A percentile compares a stretch with the other conserved stretches of the same genome.
Evolutionary conservation across 2,329 filamentous ascomycete species (phyloP).

Genomic region (Chaetomium globosum): DNA sequence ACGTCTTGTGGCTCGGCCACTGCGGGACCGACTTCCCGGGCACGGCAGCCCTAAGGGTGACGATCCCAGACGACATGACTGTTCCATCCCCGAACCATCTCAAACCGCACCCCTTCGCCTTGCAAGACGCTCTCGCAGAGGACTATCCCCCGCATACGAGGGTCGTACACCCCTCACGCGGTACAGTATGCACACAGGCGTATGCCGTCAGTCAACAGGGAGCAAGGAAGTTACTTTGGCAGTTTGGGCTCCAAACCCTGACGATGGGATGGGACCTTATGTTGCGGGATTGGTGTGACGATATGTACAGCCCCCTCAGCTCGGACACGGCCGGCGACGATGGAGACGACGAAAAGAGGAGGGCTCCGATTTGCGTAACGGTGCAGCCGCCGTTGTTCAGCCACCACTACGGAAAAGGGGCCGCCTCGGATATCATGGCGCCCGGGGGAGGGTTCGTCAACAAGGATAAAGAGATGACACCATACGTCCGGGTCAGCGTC

Average conservation of each 20-base stretch:
- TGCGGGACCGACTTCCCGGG: slow-evolving; percentile 47
- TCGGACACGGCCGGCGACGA: not conserved
- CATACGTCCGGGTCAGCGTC: slow-evolving; percentile 39
- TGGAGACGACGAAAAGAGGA: not conserved
- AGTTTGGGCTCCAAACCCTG: slow-evolving; percentile 47
- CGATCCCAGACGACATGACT: slow-evolving; percentile 41
- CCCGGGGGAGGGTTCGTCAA: slow-evolving; percentile 39
- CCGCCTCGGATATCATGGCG: slow-evolving; percentile 38
- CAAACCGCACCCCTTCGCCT: slow-evolving; percentile 44
- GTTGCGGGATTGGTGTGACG: slow-evolving; percentile 52
- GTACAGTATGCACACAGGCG: slow-evolving; percentile 44
- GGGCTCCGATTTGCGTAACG: slow-evolving; percentile 37
- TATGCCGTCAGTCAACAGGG: slow-evolving; percentile 52
- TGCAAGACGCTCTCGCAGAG: slow-evolving; percentile 36
- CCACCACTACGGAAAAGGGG: slow-evolving; percentile 37
- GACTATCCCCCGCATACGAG: slow-evolving; percentile 48
- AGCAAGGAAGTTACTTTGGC: slow-evolving; percentile 48
- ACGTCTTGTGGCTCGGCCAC: slow-evolving; percentile 57
- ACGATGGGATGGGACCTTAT: slow-evolving; percentile 49
- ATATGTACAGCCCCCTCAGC: slow-evolving; percentile 28
- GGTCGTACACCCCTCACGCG: slow-evolving; percentile 48
- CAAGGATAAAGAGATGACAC: slow-evolving; percentile 37
- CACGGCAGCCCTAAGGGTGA: slow-evolving; percentile 22
- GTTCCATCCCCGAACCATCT: slow-evolving; percentile 44
- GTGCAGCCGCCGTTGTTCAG: slow-evolving; percentile 41